These are phyloP conservation scores for Nannochloropsis salina DNA, from an alignment of 108 stramenopile genomes.

Conservation along the genomic window DNA sequence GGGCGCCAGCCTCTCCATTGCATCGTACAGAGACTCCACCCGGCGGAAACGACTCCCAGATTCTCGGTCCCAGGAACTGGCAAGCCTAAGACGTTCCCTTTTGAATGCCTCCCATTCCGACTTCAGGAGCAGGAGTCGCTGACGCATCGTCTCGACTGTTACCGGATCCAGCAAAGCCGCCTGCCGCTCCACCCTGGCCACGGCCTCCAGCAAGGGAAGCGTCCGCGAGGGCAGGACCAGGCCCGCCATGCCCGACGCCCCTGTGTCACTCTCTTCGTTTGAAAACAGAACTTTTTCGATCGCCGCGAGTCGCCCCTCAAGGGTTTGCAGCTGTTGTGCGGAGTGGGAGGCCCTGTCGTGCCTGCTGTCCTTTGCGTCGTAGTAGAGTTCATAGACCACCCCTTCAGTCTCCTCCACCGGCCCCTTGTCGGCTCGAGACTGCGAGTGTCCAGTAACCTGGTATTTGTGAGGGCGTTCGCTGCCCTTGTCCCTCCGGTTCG, in stretches of 20 bases:
- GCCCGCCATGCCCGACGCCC: neutral
- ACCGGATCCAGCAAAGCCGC: neutral
- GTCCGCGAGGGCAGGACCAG: neutral
- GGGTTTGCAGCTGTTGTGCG: neutral
- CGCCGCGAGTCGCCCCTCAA: neutral
- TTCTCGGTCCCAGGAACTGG: neutral
- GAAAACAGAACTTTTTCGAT: neutral
- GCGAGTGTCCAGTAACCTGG: neutral
- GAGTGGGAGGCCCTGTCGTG: neutral
- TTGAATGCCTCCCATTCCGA: neutral
- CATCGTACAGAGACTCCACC: neutral
- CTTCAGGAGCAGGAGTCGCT: neutral
- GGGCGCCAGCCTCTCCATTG: neutral
- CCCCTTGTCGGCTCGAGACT: neutral
- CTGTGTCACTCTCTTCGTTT: neutral
- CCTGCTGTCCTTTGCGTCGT: neutral
- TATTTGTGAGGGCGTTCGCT: neutral
- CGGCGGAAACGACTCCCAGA: neutral
- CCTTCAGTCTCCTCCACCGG: neutral
- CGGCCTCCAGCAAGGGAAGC: neutral
- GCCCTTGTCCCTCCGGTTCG: neutral
- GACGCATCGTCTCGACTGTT: neutral
- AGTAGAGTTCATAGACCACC: neutral
- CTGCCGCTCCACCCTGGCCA: neutral
- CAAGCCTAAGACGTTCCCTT: neutral